Conservation (phyloP, 177 flowering plant species). For the Vitis hybrid region DNA sequence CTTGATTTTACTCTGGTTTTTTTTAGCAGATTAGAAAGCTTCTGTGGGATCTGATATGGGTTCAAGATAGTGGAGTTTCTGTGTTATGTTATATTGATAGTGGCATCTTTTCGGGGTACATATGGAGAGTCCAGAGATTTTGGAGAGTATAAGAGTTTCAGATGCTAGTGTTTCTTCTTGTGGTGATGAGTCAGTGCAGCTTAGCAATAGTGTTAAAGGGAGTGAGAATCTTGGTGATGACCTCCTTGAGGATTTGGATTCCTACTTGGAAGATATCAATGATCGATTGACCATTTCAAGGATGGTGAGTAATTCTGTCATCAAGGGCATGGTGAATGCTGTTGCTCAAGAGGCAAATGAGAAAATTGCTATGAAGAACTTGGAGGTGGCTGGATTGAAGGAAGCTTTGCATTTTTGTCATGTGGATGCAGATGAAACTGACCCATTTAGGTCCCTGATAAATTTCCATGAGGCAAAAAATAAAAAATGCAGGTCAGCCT, state of each 20-base stretch:
- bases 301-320: slow-evolving; percentile 83
- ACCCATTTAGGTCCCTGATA: slow-evolving; percentile 1
- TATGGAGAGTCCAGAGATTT: slow-evolving; percentile 2
- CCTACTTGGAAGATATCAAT: slow-evolving; percentile 62
- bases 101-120: neutral
- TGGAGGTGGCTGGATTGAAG: slow-evolving; percentile 53
- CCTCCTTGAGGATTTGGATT: slow-evolving; percentile 68
- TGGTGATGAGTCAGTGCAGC: slow-evolving; percentile 19
- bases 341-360: slow-evolving; percentile 64
- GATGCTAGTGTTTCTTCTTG: slow-evolving; percentile 8
- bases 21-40: too few species aligned
- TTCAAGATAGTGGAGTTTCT: neutral
- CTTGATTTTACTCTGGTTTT: too few species aligned
- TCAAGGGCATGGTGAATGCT: slow-evolving; percentile 76
- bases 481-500: neutral
- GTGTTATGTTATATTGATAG: neutral
- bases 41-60: neutral
- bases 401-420: slow-evolving; percentile 28
- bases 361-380: slow-evolving; percentile 49
- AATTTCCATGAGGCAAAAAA: neutral
- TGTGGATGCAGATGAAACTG: slow-evolving; percentile 21
- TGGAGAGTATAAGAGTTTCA: slow-evolving; percentile 11
- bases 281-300: slow-evolving; percentile 67
- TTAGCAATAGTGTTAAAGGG: slow-evolving; percentile 21
- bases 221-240: slow-evolving; percentile 35